Evolutionary conservation across 116 monocot species (phyloP), one percentile per base, ranked within the genome.

Genomic region (Cymodocea nodosa): DNA sequence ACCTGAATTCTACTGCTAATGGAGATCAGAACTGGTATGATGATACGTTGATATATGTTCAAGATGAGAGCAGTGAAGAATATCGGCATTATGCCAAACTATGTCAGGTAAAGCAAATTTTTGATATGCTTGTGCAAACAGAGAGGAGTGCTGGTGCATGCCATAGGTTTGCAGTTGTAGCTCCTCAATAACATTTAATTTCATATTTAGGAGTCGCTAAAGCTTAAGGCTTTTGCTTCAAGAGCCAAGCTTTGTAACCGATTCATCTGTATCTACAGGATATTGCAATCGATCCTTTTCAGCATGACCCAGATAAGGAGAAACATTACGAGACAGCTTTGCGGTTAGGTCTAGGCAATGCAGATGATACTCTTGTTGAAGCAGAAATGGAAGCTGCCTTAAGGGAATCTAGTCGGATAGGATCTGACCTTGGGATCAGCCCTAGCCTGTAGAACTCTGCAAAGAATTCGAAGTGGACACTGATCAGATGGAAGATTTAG

Each of bases 61-160:
- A 82, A 80, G 89, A 94, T 54, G 74, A 77, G 72, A 76, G 60
- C 73, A 82, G 94, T 69, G 76, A 80, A 60, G 94, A 67, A 58
- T 89, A 86, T 78, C 86, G 74, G 65, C 94, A 94, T 62, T 94
- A 89, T 73, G 82, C 94, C 63, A 82, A 76, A 64, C 69, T 94
- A 40, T 82, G 86, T 52, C 80, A 86, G 84, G 93, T 89, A 79
- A 79, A 15, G 48, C 12, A 13, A 24, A 12, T 23, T 23, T 64
- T 50, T 14, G 2, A 11, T 15, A 23, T 40, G 10, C 17, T 50
- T 10, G 35, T 22, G 4, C 35, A 63, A 63, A 44, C 44, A 12
- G 12, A 12, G 44, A 8, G 44, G 44, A 44, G 44, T 8, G 44
- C 44, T 44, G 44, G 8, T 44, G 44, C 1, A 8, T 44, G 30